Base-by-base conservation (phyloP, 1,284 basidiomycete species). In the Phenoliferia sp. region DNA sequence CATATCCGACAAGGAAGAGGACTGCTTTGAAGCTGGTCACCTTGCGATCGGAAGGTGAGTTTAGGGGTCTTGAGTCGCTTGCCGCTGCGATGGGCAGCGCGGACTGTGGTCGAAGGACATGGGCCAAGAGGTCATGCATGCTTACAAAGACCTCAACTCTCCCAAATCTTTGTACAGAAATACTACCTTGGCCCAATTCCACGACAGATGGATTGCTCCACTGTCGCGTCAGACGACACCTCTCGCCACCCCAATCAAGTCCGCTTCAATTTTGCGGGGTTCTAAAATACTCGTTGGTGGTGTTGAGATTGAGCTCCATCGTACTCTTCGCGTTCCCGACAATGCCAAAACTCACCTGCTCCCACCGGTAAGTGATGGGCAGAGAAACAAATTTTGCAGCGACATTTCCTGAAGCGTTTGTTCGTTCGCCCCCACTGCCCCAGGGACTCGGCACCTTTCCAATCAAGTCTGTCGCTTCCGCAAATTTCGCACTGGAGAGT, bases 241-340 rank as follows among this genome's bases (percentile, higher is more conserved):
- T 29, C 22, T 6, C 48, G 48, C 48, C 48, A 52, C 22, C 22
- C 39, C n/a, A 15, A 33, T 34, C 32, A 10, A 31, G 17, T 39
- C 48, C 15, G 48, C 44, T 9, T 29, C 36, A 16, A 48, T 22
- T 16, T 19, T 3, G 55, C 15, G 28, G 15, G 34, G 39, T 1
- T 32, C 54, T 17, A 19, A 12, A 2, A n/a, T 68, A 5, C n/a
- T 35, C 33, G 63, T 54, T 26, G 61, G 34, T 15, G 44, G 48
- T 19, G 48, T 52, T 6, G 22, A 22, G 17, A 58, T 63, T 31
- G 32, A 19, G 22, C 55, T 69, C 19, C 60, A 69, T 26, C 54
- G 64, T 19, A 66, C 68, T 16, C 33, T 69, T 7, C 60, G 64
- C n/a, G 68, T 69, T 7, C 68, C 68, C n/a, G 68, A 69, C 59